phyloP scores from a whole-genome alignment of 1,284 basidiomycete species.

The Sanghuangporus baumii region DNA sequence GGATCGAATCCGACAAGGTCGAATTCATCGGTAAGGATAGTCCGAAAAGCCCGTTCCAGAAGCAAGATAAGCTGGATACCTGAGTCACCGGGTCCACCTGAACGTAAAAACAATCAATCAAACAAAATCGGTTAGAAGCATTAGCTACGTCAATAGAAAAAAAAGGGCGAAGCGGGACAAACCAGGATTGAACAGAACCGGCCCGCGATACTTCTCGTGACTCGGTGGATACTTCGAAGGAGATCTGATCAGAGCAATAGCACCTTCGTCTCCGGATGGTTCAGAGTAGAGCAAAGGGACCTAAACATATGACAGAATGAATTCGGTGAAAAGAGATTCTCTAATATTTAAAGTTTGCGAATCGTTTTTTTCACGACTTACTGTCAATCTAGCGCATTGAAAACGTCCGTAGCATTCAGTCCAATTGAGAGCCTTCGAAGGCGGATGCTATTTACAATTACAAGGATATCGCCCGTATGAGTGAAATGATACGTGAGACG shows the following conservation, averaged over 20 bases:
- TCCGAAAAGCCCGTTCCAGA: constrained; percentile 8
- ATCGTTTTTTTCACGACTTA: background rate
- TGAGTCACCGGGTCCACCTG: constrained; percentile 29
- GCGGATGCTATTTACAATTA: background rate
- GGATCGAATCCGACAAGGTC: constrained; percentile 33
- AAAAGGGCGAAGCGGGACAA: background rate
- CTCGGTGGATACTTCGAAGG: constrained; percentile 22
- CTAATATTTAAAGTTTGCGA: background rate
- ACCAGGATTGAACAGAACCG: constrained; percentile 31
- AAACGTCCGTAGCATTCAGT: constrained; percentile 4
- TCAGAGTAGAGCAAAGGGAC: constrained; percentile 29
- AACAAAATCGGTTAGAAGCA: background rate
- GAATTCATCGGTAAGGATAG: constrained; percentile 26
- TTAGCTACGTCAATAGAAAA: background rate
- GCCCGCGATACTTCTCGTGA: constrained; percentile 26
- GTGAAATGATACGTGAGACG: no score
- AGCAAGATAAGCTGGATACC: constrained; percentile 22
- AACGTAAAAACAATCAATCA: background rate
- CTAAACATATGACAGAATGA: constrained; percentile 9
- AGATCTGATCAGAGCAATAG: constrained; percentile 26
- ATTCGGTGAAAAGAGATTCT: background rate
- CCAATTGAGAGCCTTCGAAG: constrained; percentile 8
- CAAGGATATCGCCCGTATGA: no score
- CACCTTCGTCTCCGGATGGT: constrained; percentile 23
- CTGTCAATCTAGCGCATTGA: constrained; percentile 8